A percentile compares a stretch with the other conserved stretches of the same genome.
Conservation (phyloP, 768 basidiomycete species). For the Boletellus sp. region DNA sequence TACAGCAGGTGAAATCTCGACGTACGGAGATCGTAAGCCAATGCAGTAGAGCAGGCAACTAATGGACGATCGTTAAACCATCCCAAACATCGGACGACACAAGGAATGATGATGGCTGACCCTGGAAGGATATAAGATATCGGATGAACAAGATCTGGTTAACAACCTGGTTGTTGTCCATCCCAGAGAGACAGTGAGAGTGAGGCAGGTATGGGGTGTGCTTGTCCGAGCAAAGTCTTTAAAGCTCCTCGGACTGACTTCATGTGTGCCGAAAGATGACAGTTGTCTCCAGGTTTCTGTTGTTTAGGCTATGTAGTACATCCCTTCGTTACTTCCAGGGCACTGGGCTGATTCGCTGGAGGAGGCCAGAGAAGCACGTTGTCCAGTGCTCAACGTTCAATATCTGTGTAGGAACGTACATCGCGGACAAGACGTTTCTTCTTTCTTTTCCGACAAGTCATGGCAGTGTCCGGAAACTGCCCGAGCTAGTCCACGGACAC, state of each 20-base stretch:
- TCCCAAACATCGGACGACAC: not conserved
- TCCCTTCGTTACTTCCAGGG: not conserved
- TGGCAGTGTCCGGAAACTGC: too few relatives aligned
- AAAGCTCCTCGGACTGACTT: not conserved
- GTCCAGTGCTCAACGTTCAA: too few relatives aligned
- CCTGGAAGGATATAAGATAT: constrained; percentile 6
- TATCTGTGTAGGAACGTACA: too few relatives aligned
- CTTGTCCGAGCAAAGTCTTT: not conserved
- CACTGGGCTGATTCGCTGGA: not conserved
- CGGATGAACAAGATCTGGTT: constrained; percentile 3
- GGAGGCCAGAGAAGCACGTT: too few relatives aligned
- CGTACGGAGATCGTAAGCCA: constrained; percentile 16
- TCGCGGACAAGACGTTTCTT: too few relatives aligned
- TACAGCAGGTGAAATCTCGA: not conserved
- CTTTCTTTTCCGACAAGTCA: too few relatives aligned
- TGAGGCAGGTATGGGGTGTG: not conserved
- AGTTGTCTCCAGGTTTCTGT: too few relatives aligned
- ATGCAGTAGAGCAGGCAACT: constrained; percentile 14
- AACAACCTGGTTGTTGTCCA: not conserved
- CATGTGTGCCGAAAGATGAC: not conserved
- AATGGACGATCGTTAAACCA: not conserved
- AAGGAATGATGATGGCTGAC: not conserved
- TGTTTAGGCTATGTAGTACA: too few relatives aligned
- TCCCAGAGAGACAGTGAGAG: not conserved
- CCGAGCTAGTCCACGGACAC: too few relatives aligned